A percentile compares a stretch with the other conserved stretches of the same genome.
phyloP scores from a whole-genome alignment of 768 basidiomycete species.

The Boletus insuetus region DNA sequence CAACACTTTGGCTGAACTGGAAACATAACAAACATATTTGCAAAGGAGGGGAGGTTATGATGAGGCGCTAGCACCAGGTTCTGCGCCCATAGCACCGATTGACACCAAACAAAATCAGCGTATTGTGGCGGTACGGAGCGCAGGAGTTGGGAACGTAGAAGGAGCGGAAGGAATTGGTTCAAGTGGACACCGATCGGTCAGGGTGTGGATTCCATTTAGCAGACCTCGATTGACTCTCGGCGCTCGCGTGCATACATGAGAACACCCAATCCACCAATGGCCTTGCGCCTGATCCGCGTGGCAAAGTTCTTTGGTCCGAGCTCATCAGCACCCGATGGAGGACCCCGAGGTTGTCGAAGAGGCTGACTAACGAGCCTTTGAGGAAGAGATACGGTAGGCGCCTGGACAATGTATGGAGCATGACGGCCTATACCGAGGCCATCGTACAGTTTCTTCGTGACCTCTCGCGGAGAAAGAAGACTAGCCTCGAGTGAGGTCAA shows the following conservation, averaged over 20 bases:
- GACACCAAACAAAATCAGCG: conserved; percentile 6
- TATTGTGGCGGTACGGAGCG: conserved; percentile 15
- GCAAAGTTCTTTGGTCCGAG: conserved; percentile 89
- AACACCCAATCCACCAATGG: conserved; percentile 75
- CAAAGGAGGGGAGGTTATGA: conserved; percentile 24
- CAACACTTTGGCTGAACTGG: conserved; percentile 23
- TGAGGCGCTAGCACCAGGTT: conserved; percentile 25
- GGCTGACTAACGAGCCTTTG: conserved; percentile 67
- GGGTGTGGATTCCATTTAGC: conserved; percentile 37
- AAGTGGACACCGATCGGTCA: conserved; percentile 11
- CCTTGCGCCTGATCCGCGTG: conserved; percentile 78
- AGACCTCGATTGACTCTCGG: conserved; percentile 70
- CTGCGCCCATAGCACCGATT: conserved; percentile 19
- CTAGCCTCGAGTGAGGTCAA: conserved; percentile 50
- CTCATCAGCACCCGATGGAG: conserved; percentile 83
- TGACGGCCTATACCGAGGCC: conserved; percentile 84
- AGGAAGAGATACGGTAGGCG: conserved; percentile 30
- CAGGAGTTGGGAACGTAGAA: conserved; percentile 8
- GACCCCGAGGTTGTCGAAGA: conserved; percentile 83
- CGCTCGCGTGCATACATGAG: conserved; percentile 82
- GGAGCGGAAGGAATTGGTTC: conserved; percentile 18
- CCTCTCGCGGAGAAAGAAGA: conserved; percentile 82
- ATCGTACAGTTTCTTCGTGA: conserved; percentile 82
- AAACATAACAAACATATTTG: conserved; percentile 23
- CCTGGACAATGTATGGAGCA: conserved; percentile 34